These are phyloP conservation scores for Peltaster fructicola DNA, from an alignment of 2,329 filamentous ascomycete species.

Conservation along the genomic window DNA sequence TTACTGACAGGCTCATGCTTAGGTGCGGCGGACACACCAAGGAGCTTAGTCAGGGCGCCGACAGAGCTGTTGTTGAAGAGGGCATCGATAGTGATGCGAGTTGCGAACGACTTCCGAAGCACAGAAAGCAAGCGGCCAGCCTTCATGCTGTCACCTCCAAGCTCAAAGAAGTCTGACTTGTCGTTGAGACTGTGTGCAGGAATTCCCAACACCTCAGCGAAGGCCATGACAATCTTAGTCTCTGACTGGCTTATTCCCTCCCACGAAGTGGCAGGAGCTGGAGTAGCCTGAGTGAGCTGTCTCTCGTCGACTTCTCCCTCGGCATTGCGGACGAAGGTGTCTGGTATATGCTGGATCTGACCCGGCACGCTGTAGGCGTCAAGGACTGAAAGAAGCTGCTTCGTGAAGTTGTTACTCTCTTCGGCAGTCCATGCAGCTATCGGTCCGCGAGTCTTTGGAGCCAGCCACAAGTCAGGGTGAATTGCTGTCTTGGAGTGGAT, in stretches of 20 bases:
- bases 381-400: no score
- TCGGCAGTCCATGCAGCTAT: conserved; percentile 4
- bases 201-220: conserved; percentile 29
- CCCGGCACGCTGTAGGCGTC: conserved; percentile 15
- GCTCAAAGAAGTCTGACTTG: conserved; percentile 33
- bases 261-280: conserved; percentile 1
- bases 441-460: conserved; percentile 7
- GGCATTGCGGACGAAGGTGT: conserved; percentile 11
- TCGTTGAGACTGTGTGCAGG: conserved; percentile 22
- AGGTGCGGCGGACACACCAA: conserved; percentile 21
- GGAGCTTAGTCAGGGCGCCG: conserved; percentile 20
- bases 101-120: conserved; percentile 32
- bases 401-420: no score
- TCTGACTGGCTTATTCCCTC: conserved; percentile 16
- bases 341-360: conserved; percentile 12
- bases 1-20: neutral
- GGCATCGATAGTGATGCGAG: conserved; percentile 33
- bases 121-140: conserved; percentile 35
- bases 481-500: conserved; percentile 12
- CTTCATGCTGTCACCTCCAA: conserved; percentile 37
- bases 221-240: conserved; percentile 26
- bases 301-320: conserved; percentile 12
- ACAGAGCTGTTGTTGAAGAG: conserved; percentile 35
- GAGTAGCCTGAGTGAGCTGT: conserved; percentile 3
- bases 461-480: conserved; percentile 20